Percentiles rank a stretch among this genome's conserved stretches.
These are phyloP conservation scores for Stagonosporopsis rhizophila DNA, from an alignment of 2,329 filamentous ascomycete genomes.

Conservation along the genomic window DNA sequence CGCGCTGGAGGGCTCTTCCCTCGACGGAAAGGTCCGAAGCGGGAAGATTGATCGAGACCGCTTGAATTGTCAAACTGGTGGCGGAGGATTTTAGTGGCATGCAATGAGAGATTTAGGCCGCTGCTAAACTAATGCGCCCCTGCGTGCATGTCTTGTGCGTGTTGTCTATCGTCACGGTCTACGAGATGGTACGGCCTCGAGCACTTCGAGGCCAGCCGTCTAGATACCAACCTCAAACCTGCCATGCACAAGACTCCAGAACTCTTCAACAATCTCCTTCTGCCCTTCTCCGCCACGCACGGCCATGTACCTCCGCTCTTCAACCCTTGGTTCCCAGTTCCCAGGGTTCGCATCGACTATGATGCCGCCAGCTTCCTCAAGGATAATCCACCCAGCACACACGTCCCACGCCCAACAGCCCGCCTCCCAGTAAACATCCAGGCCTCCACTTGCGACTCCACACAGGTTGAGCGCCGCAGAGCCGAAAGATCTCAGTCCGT, in stretches of 20 bases:
- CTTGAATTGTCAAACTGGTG: slow-evolving; percentile 33
- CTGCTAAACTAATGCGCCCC: slow-evolving; percentile 28
- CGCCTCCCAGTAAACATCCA: slow-evolving; percentile 83
- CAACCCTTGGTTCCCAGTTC: slow-evolving; percentile 67
- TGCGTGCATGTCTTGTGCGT: slow-evolving; percentile 5
- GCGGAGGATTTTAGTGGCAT: slow-evolving; percentile 34
- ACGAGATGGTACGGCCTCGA: slow-evolving; percentile 1
- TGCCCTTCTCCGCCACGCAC: slow-evolving; percentile 56
- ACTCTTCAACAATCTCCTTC: slow-evolving; percentile 56
- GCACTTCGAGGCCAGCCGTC: slow-evolving; percentile 11
- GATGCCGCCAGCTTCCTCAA: slow-evolving; percentile 75
- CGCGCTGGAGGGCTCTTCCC: slow-evolving; percentile 33
- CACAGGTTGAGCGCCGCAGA: slow-evolving; percentile 79
- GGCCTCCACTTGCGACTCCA: slow-evolving; percentile 71
- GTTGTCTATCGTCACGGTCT: neutral
- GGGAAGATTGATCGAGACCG: slow-evolving; percentile 39
- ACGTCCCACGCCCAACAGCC: slow-evolving; percentile 89
- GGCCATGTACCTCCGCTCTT: slow-evolving; percentile 64
- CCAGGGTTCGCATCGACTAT: slow-evolving; percentile 78
- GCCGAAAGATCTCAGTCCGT: slow-evolving; percentile 73
- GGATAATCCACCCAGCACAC: slow-evolving; percentile 79
- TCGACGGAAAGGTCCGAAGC: slow-evolving; percentile 31
- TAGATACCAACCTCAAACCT: slow-evolving; percentile 52
- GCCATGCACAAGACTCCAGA: slow-evolving; percentile 57
- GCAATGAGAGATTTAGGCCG: slow-evolving; percentile 41